Conservation (phyloP, 2,329 filamentous ascomycete genomes). For the Colletotrichum australisinense region DNA sequence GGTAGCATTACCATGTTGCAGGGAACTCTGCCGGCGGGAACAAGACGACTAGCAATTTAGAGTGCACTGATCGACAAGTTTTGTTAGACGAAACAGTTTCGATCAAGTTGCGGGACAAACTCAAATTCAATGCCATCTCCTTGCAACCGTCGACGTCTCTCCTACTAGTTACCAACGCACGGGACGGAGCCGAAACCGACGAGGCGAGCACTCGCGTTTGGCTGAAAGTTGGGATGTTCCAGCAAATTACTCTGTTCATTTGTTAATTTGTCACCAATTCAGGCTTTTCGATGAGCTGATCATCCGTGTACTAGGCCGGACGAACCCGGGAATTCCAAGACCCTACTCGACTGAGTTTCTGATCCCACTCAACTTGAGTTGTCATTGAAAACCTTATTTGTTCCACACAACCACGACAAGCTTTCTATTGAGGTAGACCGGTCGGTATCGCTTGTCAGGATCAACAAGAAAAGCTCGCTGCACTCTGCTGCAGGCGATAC, state of each 20-base stretch:
- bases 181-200: background rate
- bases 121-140: background rate
- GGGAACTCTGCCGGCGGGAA: background rate
- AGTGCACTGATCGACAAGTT: background rate
- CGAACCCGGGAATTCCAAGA: background rate
- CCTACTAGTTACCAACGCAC: background rate
- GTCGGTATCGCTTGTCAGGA: background rate
- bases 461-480: background rate
- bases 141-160: background rate
- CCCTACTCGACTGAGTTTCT: background rate
- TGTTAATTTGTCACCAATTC: background rate
- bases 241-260: background rate
- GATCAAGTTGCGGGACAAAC: conserved; percentile 3
- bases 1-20: background rate
- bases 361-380: background rate
- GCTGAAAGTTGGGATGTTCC: background rate
- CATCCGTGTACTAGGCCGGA: background rate
- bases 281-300: background rate
- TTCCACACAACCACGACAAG: background rate
- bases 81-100: background rate
- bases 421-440: background rate
- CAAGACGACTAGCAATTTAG: background rate
- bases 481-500: background rate
- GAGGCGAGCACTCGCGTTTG: background rate
- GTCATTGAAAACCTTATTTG: background rate